Evolutionary conservation across 306 rosid genomes (phyloP).

Genomic region (Casuarina equisetifolia): DNA sequence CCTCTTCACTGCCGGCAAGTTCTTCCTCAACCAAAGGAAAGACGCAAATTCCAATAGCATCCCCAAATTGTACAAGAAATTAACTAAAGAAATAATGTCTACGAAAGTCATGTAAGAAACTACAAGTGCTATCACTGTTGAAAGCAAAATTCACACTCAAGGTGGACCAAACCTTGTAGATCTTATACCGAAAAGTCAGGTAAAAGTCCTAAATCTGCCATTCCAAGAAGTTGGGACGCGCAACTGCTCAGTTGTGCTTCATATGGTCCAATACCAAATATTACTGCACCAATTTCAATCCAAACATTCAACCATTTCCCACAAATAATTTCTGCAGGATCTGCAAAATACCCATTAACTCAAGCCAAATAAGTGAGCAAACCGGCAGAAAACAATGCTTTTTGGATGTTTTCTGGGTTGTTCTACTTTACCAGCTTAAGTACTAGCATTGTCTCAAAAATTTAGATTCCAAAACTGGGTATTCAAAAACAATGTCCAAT

Average conservation of each 20-base stretch:
- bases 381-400: conserved; percentile 44
- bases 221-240: conserved; percentile 73
- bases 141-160: conserved; percentile 70
- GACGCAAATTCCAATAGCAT: conserved; percentile 83
- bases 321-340: conserved; percentile 53
- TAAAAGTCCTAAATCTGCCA: conserved; percentile 69
- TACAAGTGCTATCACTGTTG: conserved; percentile 48
- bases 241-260: conserved; percentile 81
- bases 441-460: conserved; percentile 61
- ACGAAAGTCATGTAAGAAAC: conserved; percentile 47
- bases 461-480: conserved; percentile 61
- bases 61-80: conserved; percentile 86
- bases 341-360: conserved; percentile 56
- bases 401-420: conserved; percentile 50
- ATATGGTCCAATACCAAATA: conserved; percentile 58
- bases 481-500: conserved; percentile 54
- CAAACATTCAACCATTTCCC: conserved; percentile 78
- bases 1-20: conserved; percentile 48
- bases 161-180: conserved; percentile 73
- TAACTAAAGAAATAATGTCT: conserved; percentile 64
- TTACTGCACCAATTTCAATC: conserved; percentile 71
- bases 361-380: conserved; percentile 50
- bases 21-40: conserved; percentile 58
- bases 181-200: conserved; percentile 48
- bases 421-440: conserved; percentile 59